These are phyloP conservation scores for Phytophthora uliginosa DNA, from an alignment of 352 stramenopile species.

Conservation along the genomic window DNA sequence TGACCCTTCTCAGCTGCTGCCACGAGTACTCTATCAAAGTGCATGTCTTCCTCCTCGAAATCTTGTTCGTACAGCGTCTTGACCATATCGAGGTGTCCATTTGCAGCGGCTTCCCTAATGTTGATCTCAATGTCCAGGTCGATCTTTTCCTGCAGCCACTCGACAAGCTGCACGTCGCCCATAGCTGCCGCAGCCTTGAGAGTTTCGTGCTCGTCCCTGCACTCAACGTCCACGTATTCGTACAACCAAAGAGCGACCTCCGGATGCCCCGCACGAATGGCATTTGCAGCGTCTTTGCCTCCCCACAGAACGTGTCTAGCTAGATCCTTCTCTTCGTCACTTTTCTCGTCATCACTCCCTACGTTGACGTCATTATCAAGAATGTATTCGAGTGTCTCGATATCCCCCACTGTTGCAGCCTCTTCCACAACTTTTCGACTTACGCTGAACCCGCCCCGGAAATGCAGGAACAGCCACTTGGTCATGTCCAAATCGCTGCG, in stretches of 20 bases:
- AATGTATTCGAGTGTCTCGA: conserved; percentile 20
- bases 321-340: neutral
- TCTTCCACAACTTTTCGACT: conserved; percentile 5
- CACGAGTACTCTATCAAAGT: neutral
- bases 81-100: conserved; percentile 20
- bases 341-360: neutral
- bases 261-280: conserved; percentile 3
- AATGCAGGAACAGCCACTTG: conserved; percentile 19
- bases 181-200: conserved; percentile 1
- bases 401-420: conserved; percentile 1
- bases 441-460: neutral
- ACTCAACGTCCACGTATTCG: neutral
- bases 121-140: neutral
- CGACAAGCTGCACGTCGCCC: conserved; percentile 32
- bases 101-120: conserved; percentile 15
- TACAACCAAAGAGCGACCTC: conserved; percentile 17
- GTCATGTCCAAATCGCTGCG: neutral
- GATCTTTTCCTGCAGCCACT: conserved; percentile 14
- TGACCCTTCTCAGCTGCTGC: conserved; percentile 6
- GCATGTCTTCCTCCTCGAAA: conserved; percentile 5
- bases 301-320: neutral
- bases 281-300: conserved; percentile 2
- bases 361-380: conserved; percentile 5
- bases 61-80: conserved; percentile 16
- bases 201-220: neutral